These are phyloP conservation scores for Clitopilus hobsonii DNA, from an alignment of 768 basidiomycete species.

Conservation along the genomic window DNA sequence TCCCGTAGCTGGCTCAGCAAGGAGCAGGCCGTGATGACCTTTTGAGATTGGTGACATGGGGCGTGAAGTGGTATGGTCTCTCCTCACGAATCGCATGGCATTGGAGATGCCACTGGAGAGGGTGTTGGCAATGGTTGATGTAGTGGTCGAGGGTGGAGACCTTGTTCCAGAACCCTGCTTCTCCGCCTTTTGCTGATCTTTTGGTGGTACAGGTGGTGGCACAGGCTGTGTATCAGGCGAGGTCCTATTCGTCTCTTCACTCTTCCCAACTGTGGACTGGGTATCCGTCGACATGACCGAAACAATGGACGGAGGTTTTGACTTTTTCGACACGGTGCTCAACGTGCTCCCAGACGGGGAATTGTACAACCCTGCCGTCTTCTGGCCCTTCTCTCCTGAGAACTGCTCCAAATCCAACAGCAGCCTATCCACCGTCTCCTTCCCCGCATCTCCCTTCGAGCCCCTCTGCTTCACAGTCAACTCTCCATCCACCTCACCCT, in stretches of 20 bases:
- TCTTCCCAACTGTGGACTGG: conserved; percentile 31
- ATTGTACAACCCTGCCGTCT: conserved; percentile 21
- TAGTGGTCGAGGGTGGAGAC: conserved; percentile 2
- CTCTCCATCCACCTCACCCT: conserved; percentile 45
- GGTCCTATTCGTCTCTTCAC: conserved; percentile 5
- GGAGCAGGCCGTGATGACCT: conserved; percentile 47
- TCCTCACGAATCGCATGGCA: conserved; percentile 59
- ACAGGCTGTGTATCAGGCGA: conserved; percentile 14
- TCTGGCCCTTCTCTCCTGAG: conserved; percentile 18
- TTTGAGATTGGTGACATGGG: conserved; percentile 30
- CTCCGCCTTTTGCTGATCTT: conserved; percentile 8
- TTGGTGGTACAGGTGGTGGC: conserved; percentile 15
- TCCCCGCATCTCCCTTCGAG: conserved; percentile 18
- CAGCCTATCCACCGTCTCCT: conserved; percentile 38
- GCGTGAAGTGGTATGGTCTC: conserved; percentile 24
- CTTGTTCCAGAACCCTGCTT: neutral
- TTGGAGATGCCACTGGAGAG: conserved; percentile 49
- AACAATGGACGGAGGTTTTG: conserved; percentile 29
- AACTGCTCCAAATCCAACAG: conserved; percentile 38
- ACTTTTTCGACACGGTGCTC: conserved; percentile 18
- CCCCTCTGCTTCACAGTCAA: conserved; percentile 24
- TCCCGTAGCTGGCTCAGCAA: conserved; percentile 23
- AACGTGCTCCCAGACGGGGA: conserved; percentile 15
- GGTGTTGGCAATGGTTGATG: conserved; percentile 38
- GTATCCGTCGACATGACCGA: conserved; percentile 35